Evolutionary conservation across 2,329 filamentous ascomycete genomes (phyloP).

Genomic region (Fusarium brevicatenulatum): DNA sequence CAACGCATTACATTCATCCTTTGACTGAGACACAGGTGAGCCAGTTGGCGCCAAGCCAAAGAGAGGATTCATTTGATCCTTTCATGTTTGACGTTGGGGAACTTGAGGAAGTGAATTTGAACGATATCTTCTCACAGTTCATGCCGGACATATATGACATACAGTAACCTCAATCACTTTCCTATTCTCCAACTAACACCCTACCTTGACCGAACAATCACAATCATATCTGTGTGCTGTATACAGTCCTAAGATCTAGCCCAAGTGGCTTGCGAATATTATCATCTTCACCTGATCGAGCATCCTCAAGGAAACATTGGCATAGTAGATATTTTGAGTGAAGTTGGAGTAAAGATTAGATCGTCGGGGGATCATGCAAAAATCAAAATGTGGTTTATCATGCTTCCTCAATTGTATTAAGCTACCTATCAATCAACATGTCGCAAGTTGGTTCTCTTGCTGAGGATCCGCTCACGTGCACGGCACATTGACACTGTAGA

Average conservation of each 20-base stretch:
- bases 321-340: too few species aligned
- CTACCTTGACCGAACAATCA: too few species aligned
- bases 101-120: constrained; percentile 9
- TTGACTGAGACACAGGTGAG: background rate
- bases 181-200: too few species aligned
- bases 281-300: background rate
- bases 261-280: background rate
- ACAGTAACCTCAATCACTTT: background rate
- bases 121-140: constrained; percentile 2
- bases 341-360: background rate
- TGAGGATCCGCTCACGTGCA: constrained; percentile 16
- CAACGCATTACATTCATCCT: constrained; percentile 12
- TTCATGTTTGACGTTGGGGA: constrained; percentile 1
- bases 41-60: background rate
- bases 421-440: too few species aligned
- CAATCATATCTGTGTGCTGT: background rate
- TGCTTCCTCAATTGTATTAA: too few species aligned
- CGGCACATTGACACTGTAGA: background rate
- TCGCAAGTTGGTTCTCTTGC: background rate
- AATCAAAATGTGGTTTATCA: background rate
- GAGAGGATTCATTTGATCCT: background rate
- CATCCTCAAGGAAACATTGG: background rate
- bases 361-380: rapidly evolving
- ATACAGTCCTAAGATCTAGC: too few species aligned
- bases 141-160: background rate